Base-by-base conservation (phyloP, 108 stramenopile genomes). In the Skeletonema menzelii region DNA sequence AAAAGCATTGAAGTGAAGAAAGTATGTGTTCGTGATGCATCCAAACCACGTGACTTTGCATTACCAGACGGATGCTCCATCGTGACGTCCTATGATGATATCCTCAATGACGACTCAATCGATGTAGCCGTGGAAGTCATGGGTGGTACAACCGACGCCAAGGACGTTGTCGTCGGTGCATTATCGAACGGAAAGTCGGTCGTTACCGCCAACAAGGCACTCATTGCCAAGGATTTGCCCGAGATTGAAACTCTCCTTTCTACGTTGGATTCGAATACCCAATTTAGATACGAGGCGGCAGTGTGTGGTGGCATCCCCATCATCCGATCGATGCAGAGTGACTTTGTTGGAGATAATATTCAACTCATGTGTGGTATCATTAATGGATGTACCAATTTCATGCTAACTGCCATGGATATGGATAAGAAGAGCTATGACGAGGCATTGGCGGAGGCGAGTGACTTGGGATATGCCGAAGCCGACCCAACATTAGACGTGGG, bases 321-420 rank as follows among this genome's bases (percentile, higher is more conserved):
- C 77, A 98, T 98, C 79, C 91, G 95, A 70, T 91, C 95, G 38
- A 86, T 98, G 75, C 96, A 98, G 73, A 82, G 82, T 42, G 96
- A 97, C 77, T 97, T 94, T 76, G 90, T 92, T 11, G 96, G 95
- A 32, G 97, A 97, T 82, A 82, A 92, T 42, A 85, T 98, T 60
- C 53, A 82, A 28, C 85, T 89, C 77, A 75, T 95, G 63, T 77
- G 81, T 59, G 94, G 94, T 27, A 98, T 98, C 74, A 97, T 98
- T 86, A 98, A 97, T 77, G 98, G 98, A 46, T 97, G 97, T 76
- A 98, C 98, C 61, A 98, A 98, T 84, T 98, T 97, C 75, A 98
- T 98, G 96, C 77, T 98, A 30, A 97, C 97, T 26, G 95, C 91
- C 70, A 98, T 98, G 98, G 98, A 97, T 76, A 78, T 86, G 35